phyloP scores from a whole-genome alignment of 805 yeast species.

The Jamesozyma lodderae region DNA sequence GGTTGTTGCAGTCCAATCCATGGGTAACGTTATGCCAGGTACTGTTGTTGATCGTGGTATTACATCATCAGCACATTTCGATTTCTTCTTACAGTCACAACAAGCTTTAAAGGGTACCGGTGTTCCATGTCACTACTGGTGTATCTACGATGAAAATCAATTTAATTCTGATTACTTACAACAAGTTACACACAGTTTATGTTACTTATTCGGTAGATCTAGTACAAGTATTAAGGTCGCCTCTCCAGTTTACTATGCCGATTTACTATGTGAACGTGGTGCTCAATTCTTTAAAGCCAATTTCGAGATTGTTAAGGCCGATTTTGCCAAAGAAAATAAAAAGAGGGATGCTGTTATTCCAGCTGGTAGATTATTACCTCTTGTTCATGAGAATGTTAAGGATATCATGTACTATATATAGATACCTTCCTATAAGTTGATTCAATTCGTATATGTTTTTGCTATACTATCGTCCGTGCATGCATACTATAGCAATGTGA shows the following conservation, averaged over 20 bases:
- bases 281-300: slow-evolving; percentile 17
- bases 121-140: slow-evolving; percentile 22
- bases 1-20: slow-evolving; percentile 16
- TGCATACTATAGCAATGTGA: too few species aligned
- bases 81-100: slow-evolving; percentile 20
- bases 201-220: slow-evolving; percentile 19
- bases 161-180: slow-evolving; percentile 15
- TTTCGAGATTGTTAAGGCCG: slow-evolving; percentile 8
- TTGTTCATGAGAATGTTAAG: slow-evolving; percentile 12
- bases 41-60: slow-evolving; percentile 20
- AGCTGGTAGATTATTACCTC: slow-evolving; percentile 9
- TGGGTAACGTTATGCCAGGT: slow-evolving; percentile 22
- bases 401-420: slow-evolving; percentile 17
- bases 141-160: slow-evolving; percentile 17
- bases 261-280: slow-evolving; percentile 18
- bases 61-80: slow-evolving; percentile 19
- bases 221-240: slow-evolving; percentile 16
- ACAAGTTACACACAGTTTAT: slow-evolving; percentile 14
- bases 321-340: slow-evolving; percentile 6
- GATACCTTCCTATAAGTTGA: too few species aligned
- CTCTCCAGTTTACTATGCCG: slow-evolving; percentile 17
- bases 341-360: slow-evolving; percentile 10
- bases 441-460: too few species aligned
- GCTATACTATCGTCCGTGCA: too few species aligned
- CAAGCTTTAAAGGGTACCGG: slow-evolving; percentile 20